These are phyloP conservation scores for Hirschioporus abietinus DNA, from an alignment of 768 basidiomycete genomes.

Conservation along the genomic window DNA sequence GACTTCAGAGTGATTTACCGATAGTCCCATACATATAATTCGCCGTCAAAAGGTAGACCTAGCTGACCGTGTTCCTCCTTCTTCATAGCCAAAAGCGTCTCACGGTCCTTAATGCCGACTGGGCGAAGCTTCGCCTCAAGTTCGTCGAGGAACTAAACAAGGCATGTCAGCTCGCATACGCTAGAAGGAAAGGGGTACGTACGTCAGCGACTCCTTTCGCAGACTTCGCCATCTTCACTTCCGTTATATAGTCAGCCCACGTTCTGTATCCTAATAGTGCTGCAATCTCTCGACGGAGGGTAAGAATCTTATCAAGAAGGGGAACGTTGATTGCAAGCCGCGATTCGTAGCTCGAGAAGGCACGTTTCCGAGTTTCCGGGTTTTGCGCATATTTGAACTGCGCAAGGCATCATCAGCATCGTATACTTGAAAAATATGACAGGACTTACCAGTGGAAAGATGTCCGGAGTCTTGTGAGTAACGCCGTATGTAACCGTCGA, in stretches of 20 bases:
- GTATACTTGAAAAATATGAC: background rate
- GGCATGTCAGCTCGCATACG: background rate
- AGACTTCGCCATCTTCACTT: slow-evolving; percentile 81
- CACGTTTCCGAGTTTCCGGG: slow-evolving; percentile 61
- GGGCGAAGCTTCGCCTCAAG: slow-evolving; percentile 70
- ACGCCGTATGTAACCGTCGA: slow-evolving; percentile 60
- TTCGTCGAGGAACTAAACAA: slow-evolving; percentile 65
- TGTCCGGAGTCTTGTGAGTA: slow-evolving; percentile 80
- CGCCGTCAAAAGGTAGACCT: slow-evolving; percentile 59
- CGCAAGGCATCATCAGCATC: background rate
- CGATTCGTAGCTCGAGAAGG: slow-evolving; percentile 62
- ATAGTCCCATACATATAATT: slow-evolving; percentile 85
- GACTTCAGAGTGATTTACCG: slow-evolving; percentile 34
- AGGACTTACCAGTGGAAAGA: slow-evolving; percentile 62
- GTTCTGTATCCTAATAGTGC: slow-evolving; percentile 65
- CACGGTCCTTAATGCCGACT: slow-evolving; percentile 61
- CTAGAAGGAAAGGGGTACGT: slow-evolving; percentile 10
- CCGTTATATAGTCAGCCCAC: slow-evolving; percentile 83
- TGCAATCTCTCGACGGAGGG: slow-evolving; percentile 66
- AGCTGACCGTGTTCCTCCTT: slow-evolving; percentile 61
- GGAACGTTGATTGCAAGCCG: slow-evolving; percentile 67
- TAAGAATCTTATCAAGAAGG: slow-evolving; percentile 60
- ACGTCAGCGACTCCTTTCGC: slow-evolving; percentile 56
- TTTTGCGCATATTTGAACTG: slow-evolving; percentile 79
- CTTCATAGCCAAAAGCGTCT: slow-evolving; percentile 66